phyloP scores from a whole-genome alignment of 73 alveolate species.

The Blepharisma japonicum region DNA sequence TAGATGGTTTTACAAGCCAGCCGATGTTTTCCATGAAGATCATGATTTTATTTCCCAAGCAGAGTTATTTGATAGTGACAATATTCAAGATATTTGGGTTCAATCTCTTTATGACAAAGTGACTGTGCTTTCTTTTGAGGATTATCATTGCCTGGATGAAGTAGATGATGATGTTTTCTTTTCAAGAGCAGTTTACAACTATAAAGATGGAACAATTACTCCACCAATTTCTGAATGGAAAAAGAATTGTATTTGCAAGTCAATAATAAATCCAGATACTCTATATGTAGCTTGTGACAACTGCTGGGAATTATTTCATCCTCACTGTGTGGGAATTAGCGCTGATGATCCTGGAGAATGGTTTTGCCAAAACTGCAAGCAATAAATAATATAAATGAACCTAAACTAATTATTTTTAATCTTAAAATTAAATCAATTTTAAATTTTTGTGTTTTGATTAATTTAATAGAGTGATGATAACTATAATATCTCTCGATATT shows the following conservation, averaged over 20 bases:
- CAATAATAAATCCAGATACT: slow-evolving; percentile 24
- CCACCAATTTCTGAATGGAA: slow-evolving; percentile 10
- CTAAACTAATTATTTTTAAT: no score
- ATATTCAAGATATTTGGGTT: not conserved
- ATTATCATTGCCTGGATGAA: not conserved
- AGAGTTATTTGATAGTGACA: not conserved
- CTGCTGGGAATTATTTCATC: no score
- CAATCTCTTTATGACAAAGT: not conserved
- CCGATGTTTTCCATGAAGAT: not conserved
- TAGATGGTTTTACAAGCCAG: slow-evolving; percentile 3
- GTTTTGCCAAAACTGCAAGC: no score
- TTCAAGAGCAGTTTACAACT: not conserved
- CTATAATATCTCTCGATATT: no score
- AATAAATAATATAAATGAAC: no score
- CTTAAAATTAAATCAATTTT: no score
- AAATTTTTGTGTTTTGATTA: no score
- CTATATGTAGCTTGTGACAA: not conserved
- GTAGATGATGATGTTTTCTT: not conserved
- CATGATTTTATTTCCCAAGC: not conserved
- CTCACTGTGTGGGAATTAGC: no score
- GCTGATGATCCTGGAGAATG: no score
- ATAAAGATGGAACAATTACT: not conserved
- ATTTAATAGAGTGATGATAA: no score
- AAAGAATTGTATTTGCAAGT: slow-evolving; percentile 8
- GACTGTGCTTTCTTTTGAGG: not conserved